These are phyloP conservation scores for Dinochytrium kinnereticum DNA, from an alignment of 371 early-diverging fungal genomes.

Conservation along the genomic window DNA sequence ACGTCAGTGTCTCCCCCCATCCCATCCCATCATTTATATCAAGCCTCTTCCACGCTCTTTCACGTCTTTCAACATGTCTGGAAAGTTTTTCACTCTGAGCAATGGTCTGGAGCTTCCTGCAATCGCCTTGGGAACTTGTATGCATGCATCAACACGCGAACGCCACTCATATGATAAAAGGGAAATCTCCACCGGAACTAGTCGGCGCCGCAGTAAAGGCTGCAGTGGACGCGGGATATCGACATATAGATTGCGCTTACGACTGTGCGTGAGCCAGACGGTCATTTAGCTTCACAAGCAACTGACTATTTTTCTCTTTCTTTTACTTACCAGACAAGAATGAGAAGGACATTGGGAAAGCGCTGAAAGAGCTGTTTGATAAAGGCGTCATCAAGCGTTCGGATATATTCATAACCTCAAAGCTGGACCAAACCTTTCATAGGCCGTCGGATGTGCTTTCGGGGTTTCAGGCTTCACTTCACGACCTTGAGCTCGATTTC, in stretches of 20 bases:
- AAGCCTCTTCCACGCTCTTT: too few relatives aligned
- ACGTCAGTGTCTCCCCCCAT: too few relatives aligned
- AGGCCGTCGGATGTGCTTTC: constrained; percentile 70
- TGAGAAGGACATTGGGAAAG: constrained; percentile 84
- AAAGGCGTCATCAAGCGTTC: constrained; percentile 66
- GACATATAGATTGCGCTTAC: constrained; percentile 49
- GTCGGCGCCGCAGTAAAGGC: constrained; percentile 63
- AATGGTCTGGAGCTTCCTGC: not conserved
- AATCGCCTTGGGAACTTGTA: constrained; percentile 46
- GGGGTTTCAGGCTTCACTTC: constrained; percentile 67
- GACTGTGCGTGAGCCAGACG: constrained; percentile 56
- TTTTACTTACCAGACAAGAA: constrained; percentile 52
- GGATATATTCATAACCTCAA: constrained; percentile 85
- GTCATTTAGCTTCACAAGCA: too few relatives aligned
- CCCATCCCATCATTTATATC: too few relatives aligned
- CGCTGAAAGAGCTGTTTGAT: constrained; percentile 60
- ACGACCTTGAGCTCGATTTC: constrained; percentile 77
- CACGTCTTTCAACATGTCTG: too few relatives aligned
- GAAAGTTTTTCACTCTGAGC: too few relatives aligned
- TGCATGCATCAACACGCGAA: not conserved
- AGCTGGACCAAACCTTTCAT: constrained; percentile 88
- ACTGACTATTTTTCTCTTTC: not conserved
- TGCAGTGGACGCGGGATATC: constrained; percentile 50
- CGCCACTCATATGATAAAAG: not conserved
- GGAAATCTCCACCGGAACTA: constrained; percentile 61